Evolutionary conservation across 179 eudicot genomes (phyloP).

Genomic region (Sideroxylon spinosum): DNA sequence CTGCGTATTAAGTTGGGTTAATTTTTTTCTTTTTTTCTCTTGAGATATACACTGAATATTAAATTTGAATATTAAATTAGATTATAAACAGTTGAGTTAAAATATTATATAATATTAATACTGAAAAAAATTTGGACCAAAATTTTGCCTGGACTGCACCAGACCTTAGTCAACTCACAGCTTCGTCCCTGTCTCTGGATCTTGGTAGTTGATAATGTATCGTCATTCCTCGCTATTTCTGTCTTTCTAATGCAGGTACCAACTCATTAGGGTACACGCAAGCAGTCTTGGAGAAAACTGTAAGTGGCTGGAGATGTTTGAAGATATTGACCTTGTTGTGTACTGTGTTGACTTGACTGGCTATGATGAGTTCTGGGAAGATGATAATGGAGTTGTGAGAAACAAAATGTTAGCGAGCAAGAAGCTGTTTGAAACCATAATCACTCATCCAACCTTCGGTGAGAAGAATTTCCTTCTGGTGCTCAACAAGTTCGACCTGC

Average conservation of each 20-base stretch:
- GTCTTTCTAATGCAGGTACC: conserved; percentile 43
- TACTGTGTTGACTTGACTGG: conserved; percentile 56
- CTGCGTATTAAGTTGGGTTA: too few relatives aligned
- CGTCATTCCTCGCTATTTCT: not conserved
- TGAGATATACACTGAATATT: too few relatives aligned
- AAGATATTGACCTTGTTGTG: conserved; percentile 66
- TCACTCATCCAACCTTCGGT: conserved; percentile 51
- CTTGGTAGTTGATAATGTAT: not conserved
- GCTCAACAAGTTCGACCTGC: conserved; percentile 66
- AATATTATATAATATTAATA: too few relatives aligned
- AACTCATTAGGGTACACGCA: conserved; percentile 66
- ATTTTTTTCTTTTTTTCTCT: too few relatives aligned
- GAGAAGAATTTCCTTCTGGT: conserved; percentile 65
- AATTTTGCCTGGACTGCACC: too few relatives aligned
- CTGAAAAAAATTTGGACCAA: too few relatives aligned
- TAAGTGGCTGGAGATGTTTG: conserved; percentile 93
- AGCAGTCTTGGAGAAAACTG: conserved; percentile 68
- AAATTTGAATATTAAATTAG: too few relatives aligned
- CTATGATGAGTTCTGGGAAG: conserved; percentile 44
- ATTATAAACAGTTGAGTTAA: too few relatives aligned
- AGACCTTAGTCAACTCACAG: too few relatives aligned
- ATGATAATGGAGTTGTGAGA: conserved; percentile 27
- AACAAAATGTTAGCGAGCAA: conserved; percentile 74
- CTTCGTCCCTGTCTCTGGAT: too few relatives aligned
- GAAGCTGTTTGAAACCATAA: conserved; percentile 61